Conservation (phyloP, 371 early-diverging fungal genomes). For the Mucor sp. region DNA sequence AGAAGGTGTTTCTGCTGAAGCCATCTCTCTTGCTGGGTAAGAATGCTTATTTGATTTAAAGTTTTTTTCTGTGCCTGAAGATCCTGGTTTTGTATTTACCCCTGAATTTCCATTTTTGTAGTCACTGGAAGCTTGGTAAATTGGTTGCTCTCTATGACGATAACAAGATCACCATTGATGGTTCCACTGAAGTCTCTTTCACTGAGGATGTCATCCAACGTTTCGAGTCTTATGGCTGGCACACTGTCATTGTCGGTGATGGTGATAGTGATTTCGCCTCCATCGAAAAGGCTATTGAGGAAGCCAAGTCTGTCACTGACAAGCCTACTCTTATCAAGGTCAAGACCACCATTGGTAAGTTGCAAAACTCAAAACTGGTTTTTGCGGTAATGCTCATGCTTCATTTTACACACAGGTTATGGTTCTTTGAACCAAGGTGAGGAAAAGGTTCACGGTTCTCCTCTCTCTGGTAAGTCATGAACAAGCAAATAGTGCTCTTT, state of each 20-base stretch:
- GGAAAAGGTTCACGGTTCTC: conserved; percentile 89
- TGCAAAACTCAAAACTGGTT: neutral
- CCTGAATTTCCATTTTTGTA: conserved; percentile 25
- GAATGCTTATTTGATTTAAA: conserved; percentile 1
- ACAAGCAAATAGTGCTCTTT: neutral
- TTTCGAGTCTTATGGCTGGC: conserved; percentile 96
- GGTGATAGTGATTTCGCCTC: conserved; percentile 82
- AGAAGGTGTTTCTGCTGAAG: conserved; percentile 98
- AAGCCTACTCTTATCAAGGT: conserved; percentile 92
- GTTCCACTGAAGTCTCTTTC: conserved; percentile 87
- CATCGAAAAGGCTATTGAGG: conserved; percentile 76
- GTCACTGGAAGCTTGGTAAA: conserved; percentile 95
- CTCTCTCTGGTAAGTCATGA: conserved; percentile 69
- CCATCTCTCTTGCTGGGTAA: conserved; percentile 97
- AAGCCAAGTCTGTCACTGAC: conserved; percentile 81
- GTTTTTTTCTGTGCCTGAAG: neutral
- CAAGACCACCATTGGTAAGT: conserved; percentile 74
- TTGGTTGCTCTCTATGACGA: conserved; percentile 97
- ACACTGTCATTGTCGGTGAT: conserved; percentile 78
- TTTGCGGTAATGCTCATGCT: neutral
- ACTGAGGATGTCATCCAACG: conserved; percentile 94
- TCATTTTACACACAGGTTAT: conserved; percentile 52
- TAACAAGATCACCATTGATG: conserved; percentile 97
- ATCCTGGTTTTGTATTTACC: neutral
- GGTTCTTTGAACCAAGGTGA: conserved; percentile 90